Conservation (phyloP, 768 basidiomycete species). For the Leccinum rimulosum region DNA sequence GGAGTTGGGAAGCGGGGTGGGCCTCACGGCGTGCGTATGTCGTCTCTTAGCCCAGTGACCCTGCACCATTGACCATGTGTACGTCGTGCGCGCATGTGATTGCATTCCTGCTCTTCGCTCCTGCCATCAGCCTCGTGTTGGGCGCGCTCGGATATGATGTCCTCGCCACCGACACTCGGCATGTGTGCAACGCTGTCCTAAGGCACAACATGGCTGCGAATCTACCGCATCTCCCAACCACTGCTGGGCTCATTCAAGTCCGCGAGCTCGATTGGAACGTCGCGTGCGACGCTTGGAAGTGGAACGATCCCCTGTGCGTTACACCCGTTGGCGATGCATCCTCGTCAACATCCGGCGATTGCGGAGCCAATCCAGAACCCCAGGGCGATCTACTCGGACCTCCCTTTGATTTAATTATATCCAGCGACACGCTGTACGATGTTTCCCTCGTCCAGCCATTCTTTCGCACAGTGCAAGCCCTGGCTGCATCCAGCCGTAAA, state of each 20-base stretch:
- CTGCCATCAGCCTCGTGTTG: slow-evolving; percentile 52
- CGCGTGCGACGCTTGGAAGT: slow-evolving; percentile 52
- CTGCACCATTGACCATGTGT: background rate
- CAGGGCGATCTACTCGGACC: slow-evolving; percentile 35
- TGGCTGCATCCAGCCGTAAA: slow-evolving; percentile 34
- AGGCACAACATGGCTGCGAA: slow-evolving; percentile 59
- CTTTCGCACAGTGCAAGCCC: slow-evolving; percentile 58
- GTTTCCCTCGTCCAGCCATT: slow-evolving; percentile 63
- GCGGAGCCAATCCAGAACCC: slow-evolving; percentile 13
- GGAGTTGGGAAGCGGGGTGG: slow-evolving; percentile 83
- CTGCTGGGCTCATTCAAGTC: slow-evolving; percentile 51
- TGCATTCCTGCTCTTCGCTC: slow-evolving; percentile 1
- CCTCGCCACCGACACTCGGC: slow-evolving; percentile 69
- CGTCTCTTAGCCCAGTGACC: slow-evolving; percentile 2
- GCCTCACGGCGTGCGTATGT: slow-evolving; percentile 65
- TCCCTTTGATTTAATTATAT: slow-evolving; percentile 74
- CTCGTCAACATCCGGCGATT: slow-evolving; percentile 8
- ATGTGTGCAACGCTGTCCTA: slow-evolving; percentile 64
- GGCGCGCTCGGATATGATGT: slow-evolving; percentile 71
- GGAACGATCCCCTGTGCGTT: slow-evolving; percentile 39
- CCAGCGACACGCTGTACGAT: slow-evolving; percentile 81
- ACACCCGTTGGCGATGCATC: slow-evolving; percentile 31
- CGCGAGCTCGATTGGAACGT: slow-evolving; percentile 72
- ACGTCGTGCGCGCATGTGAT: background rate
- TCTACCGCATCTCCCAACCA: slow-evolving; percentile 22